Evolutionary conservation across 208 protist species (phyloP).

Genomic region (Giardia muris): DNA sequence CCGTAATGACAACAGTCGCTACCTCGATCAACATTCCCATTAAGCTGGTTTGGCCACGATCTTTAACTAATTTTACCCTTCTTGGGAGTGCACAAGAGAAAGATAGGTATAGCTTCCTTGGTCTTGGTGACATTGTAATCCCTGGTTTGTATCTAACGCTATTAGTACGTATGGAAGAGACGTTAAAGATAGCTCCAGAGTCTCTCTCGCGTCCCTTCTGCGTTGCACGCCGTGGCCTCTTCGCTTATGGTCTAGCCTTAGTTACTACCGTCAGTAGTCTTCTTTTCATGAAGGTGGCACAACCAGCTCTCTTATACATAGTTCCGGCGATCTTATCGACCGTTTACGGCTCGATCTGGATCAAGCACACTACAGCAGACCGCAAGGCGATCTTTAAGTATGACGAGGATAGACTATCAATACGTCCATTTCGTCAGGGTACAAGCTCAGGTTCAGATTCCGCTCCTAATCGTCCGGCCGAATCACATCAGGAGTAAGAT

Average conservation of each 20-base stretch:
- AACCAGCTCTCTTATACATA: background rate
- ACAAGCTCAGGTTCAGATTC: too few species aligned
- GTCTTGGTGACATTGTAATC: background rate
- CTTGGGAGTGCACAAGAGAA: background rate
- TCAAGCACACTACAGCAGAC: too few species aligned
- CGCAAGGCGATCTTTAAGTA: too few species aligned
- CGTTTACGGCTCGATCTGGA: background rate
- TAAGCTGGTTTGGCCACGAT: background rate
- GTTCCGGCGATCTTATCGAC: background rate
- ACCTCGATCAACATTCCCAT: background rate
- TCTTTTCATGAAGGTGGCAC: background rate
- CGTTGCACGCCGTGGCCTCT: background rate
- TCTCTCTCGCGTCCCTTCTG: background rate
- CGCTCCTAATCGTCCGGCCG: too few species aligned
- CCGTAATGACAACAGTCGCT: constrained; percentile 14
- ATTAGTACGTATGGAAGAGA: background rate
- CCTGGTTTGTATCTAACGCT: background rate
- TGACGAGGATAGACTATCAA: too few species aligned
- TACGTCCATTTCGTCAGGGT: too few species aligned
- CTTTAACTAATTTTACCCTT: background rate
- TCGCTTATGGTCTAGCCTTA: background rate
- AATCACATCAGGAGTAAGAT: too few species aligned
- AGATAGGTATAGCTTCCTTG: background rate
- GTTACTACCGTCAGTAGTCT: background rate
- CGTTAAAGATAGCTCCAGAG: background rate